Conservation (phyloP, 139 green algal species). For the Chlamydomonas applanata region DNA sequence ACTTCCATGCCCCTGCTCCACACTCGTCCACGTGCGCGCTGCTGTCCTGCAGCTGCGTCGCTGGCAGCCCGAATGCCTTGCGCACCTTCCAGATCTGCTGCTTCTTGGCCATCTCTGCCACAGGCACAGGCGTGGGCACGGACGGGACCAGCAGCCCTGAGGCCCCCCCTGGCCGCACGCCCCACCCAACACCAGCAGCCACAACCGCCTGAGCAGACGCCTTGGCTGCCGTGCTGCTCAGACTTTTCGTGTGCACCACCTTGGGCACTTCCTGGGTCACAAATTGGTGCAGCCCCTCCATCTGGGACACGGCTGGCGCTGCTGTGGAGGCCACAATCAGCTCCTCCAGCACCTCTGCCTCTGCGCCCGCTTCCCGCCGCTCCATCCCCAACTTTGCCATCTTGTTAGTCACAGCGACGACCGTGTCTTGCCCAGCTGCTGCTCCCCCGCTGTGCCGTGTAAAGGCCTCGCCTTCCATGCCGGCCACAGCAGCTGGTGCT, state of each 20-base stretch:
- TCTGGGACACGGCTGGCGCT: too few species aligned
- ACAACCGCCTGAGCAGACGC: neutral
- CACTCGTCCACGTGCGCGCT: conserved; percentile 26
- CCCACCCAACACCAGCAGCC: conserved; percentile 26
- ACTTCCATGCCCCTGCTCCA: conserved; percentile 22
- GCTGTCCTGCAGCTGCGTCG: conserved; percentile 14
- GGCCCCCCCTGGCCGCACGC: too few species aligned
- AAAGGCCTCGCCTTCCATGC: too few species aligned
- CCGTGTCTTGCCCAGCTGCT: too few species aligned
- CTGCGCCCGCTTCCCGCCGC: too few species aligned
- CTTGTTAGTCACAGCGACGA: too few species aligned
- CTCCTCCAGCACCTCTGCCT: too few species aligned
- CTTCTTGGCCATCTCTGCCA: conserved; percentile 27
- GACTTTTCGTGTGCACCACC: conserved; percentile 10
- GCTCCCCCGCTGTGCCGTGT: too few species aligned
- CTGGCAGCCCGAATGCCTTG: conserved; percentile 22
- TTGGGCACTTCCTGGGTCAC: conserved; percentile 13
- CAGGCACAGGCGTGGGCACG: neutral
- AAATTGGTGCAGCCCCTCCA: conserved; percentile 29
- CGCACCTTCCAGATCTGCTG: conserved; percentile 32
- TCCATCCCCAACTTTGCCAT: too few species aligned
- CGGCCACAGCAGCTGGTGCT: too few species aligned
- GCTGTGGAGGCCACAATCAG: too few species aligned
- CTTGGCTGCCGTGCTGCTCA: neutral
- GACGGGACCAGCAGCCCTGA: conserved; percentile 3